Evolutionary conservation across 441 rosid species (phyloP).

Genomic region (Melastoma candidum): DNA sequence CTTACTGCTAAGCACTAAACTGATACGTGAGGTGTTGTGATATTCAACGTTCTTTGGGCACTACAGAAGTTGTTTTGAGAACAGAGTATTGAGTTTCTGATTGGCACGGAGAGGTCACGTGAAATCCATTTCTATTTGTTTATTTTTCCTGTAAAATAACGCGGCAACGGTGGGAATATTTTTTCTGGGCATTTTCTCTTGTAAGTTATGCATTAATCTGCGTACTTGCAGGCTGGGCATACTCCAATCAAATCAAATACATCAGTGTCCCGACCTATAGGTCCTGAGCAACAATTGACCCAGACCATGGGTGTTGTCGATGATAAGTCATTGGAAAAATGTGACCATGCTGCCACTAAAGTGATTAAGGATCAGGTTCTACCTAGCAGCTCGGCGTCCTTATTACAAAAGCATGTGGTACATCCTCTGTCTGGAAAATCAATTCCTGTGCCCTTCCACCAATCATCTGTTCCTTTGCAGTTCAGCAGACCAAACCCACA

Average conservation of each 20-base stretch:
- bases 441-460: slow-evolving; percentile 65
- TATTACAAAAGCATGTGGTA: slow-evolving; percentile 50
- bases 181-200: slow-evolving; percentile 1
- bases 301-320: slow-evolving; percentile 24
- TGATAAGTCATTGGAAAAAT: slow-evolving; percentile 40
- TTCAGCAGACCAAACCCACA: slow-evolving; percentile 68
- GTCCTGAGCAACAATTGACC: slow-evolving; percentile 44
- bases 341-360: slow-evolving; percentile 35
- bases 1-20: too few relatives aligned
- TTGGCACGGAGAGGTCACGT: too few relatives aligned
- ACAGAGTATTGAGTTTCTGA: too few relatives aligned
- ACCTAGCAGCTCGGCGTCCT: slow-evolving; percentile 36
- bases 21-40: too few relatives aligned
- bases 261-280: slow-evolving; percentile 42
- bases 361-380: slow-evolving; percentile 53
- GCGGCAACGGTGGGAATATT: too few relatives aligned
- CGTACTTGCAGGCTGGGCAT: slow-evolving; percentile 57
- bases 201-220: slow-evolving; percentile 12
- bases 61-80: too few relatives aligned
- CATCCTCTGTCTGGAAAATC: slow-evolving; percentile 49
- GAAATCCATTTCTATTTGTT: too few relatives aligned
- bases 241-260: slow-evolving; percentile 41
- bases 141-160: too few relatives aligned
- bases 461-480: slow-evolving; percentile 55
- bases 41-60: too few relatives aligned